These are phyloP conservation scores for Annulohypoxylon moriforme DNA, from an alignment of 495 filamentous ascomycete genomes.

Conservation along the genomic window DNA sequence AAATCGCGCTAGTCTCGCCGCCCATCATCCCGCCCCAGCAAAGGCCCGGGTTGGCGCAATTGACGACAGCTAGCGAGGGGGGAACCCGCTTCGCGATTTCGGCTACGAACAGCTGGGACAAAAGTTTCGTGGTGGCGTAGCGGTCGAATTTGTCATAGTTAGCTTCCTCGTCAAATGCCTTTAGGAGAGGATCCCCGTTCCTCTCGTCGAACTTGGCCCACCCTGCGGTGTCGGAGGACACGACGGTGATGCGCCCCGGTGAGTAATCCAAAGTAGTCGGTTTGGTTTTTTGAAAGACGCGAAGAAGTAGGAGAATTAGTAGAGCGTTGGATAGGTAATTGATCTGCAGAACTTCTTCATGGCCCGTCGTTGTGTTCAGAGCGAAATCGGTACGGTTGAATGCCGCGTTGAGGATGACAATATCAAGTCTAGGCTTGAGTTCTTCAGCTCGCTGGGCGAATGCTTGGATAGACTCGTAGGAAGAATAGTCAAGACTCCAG, in stretches of 20 bases:
- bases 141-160: conserved; percentile 17
- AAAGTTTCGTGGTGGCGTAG: conserved; percentile 55
- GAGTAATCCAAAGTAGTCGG: conserved; percentile 2
- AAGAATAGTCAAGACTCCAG: conserved; percentile 61
- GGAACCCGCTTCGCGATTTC: conserved; percentile 49
- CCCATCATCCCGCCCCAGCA: conserved; percentile 27
- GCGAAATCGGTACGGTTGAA: conserved; percentile 29
- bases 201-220: conserved; percentile 50
- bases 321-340: conserved; percentile 58
- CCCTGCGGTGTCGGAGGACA: conserved; percentile 47
- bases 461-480: conserved; percentile 50
- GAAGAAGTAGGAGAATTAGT: conserved; percentile 54
- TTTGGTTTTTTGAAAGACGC: conserved; percentile 48
- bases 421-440: conserved; percentile 52
- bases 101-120: conserved; percentile 53
- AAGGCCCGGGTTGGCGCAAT: conserved; percentile 33
- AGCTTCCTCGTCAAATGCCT: conserved; percentile 43
- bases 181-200: conserved; percentile 45
- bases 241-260: conserved; percentile 50
- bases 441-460: conserved; percentile 52
- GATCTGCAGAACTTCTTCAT: conserved; percentile 54
- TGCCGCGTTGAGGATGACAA: conserved; percentile 61
- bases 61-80: conserved; percentile 25
- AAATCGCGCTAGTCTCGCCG: not conserved
- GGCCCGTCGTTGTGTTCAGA: conserved; percentile 37